Base-by-base conservation (phyloP, 768 basidiomycete species). In the Termitomyces sp. region DNA sequence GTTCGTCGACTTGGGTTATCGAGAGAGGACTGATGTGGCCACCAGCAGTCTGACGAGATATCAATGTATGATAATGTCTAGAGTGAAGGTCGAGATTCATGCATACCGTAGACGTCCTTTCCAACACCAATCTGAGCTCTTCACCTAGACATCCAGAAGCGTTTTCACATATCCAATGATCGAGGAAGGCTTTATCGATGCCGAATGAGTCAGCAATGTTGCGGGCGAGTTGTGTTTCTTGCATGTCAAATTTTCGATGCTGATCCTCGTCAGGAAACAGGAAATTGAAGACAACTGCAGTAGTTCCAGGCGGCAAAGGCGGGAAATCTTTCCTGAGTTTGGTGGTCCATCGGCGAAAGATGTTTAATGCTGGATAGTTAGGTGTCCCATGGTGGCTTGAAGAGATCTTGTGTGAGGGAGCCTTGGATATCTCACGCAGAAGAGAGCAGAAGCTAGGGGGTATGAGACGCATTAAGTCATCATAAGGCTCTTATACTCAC, bases 181-280 rank as follows among this genome's bases (percentile, higher is more conserved):
- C 67, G 71, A 76, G 67, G 51, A 59, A 62, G 42, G 69, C 60
- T 56, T 66, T 53, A 38, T 74, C 54, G 5, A 82, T 67, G 50
- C 81, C 79, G 60, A 83, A 77, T 47, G 78, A 77, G 20, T 84
- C 75, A 1, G 78, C 77, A 0, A 96, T 76, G 34, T 79, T 71
- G 11, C 73, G 69, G 1, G 81, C 79, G 20, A 96, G 78, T 38
- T 74, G 79, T 14, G 77, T 74, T 74, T 94, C 92, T 69, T 89
- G 84, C 68, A 94, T 77, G 38, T 85, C 84, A 66, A 88, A 96
- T 70, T 85, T 85, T 29, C 95, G 79, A 15, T 81, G 72, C 1
- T 76, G 67, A 62, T 95, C 92, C 60, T 92, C 86, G 62, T 95
- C 87, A 0, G 95, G 94, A 68, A 95, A 96, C n/a, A 96, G 75